A percentile compares a stretch with the other conserved stretches of the same genome.
Evolutionary conservation across 2,329 filamentous ascomycete genomes (phyloP).

Genomic region (Magnaporthiopsis poae): DNA sequence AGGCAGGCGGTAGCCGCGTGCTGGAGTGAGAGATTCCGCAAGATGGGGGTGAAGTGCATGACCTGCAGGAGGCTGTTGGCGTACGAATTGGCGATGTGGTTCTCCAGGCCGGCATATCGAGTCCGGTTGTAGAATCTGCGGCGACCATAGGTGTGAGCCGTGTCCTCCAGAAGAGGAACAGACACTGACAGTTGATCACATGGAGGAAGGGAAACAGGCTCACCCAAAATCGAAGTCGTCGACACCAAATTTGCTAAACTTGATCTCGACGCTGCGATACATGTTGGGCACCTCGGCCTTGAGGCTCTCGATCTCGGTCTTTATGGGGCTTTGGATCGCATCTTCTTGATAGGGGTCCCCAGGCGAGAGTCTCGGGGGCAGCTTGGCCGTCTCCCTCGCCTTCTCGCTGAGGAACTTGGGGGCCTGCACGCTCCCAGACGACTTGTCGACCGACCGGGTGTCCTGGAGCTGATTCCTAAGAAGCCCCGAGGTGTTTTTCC

Average conservation of each 20-base stretch:
- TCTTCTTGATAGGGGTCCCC: background rate
- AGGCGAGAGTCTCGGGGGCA: conserved; percentile 17
- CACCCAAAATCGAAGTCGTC: conserved; percentile 97
- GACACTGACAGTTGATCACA: background rate
- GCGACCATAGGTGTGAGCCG: conserved; percentile 3
- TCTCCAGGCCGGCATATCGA: conserved; percentile 81
- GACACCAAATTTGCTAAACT: conserved; percentile 98
- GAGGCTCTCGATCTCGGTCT: conserved; percentile 57
- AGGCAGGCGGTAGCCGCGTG: conserved; percentile 81
- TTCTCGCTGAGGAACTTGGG: conserved; percentile 95
- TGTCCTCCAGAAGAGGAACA: background rate
- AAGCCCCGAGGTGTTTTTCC: conserved; percentile 62
- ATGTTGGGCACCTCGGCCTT: conserved; percentile 76
- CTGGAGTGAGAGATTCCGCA: conserved; percentile 78
- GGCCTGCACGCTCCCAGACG: conserved; percentile 55
- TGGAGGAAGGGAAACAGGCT: conserved; percentile 20
- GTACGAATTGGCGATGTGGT: conserved; percentile 93
- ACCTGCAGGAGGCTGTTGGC: conserved; percentile 86
- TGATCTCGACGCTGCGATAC: conserved; percentile 93
- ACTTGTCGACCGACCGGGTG: conserved; percentile 54
- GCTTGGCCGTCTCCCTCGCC: conserved; percentile 55
- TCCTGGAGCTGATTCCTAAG: conserved; percentile 77
- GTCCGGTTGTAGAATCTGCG: conserved; percentile 94
- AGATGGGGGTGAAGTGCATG: conserved; percentile 77
- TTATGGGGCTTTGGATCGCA: conserved; percentile 4